These are phyloP conservation scores for Calocybe cyanea DNA, from an alignment of 768 basidiomycete species.

Conservation along the genomic window DNA sequence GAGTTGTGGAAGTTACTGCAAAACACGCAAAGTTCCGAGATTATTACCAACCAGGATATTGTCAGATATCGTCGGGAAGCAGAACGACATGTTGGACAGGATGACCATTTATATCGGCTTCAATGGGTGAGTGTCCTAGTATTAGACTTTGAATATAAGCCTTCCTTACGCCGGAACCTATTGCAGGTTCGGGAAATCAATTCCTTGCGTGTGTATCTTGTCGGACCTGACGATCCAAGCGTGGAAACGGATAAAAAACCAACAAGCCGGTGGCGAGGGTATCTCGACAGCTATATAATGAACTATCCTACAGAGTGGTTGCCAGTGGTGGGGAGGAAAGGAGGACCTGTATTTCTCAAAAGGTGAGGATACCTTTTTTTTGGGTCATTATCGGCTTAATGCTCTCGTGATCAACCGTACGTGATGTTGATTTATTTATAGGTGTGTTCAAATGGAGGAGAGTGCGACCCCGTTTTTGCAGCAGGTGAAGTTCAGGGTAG, in stretches of 20 bases:
- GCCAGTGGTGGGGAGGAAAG: constrained; percentile 34
- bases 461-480: constrained; percentile 37
- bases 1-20: constrained; percentile 80
- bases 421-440: constrained; percentile 42
- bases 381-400: constrained; percentile 15
- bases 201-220: constrained; percentile 57
- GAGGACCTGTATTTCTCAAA: constrained; percentile 48
- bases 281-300: constrained; percentile 71
- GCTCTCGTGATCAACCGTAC: constrained; percentile 22
- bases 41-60: constrained; percentile 57
- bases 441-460: constrained; percentile 40
- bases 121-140: constrained; percentile 63
- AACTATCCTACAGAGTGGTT: constrained; percentile 71
- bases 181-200: constrained; percentile 51
- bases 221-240: constrained; percentile 63
- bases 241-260: constrained; percentile 48
- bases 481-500: constrained; percentile 51
- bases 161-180: constrained; percentile 10
- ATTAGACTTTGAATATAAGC: constrained; percentile 8
- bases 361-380: constrained; percentile 35
- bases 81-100: constrained; percentile 68
- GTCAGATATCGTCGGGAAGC: constrained; percentile 79
- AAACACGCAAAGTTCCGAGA: constrained; percentile 51
- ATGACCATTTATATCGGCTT: constrained; percentile 73
- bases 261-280: constrained; percentile 65